Evolutionary conservation across 192 early-diverging fungal species (phyloP).

Genomic region (Linnemannia zychae): DNA sequence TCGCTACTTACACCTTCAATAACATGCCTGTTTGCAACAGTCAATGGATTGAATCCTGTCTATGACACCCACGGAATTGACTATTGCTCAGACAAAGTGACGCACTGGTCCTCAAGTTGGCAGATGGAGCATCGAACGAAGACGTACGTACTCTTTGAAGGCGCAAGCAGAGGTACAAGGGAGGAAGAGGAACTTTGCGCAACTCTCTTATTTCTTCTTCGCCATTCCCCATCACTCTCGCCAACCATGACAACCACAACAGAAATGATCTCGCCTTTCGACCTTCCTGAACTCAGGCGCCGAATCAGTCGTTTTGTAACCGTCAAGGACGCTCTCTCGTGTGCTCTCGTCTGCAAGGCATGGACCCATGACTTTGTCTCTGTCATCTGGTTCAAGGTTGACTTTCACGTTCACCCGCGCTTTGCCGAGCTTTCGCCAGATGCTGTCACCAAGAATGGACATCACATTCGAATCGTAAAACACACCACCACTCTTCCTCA

Average conservation of each 20-base stretch:
- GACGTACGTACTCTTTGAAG: too few species aligned
- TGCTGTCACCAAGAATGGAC: constrained; percentile 10
- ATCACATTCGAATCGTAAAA: constrained; percentile 11
- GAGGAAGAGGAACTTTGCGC: too few species aligned
- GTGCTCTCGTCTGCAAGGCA: constrained; percentile 8
- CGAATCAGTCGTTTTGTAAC: neutral
- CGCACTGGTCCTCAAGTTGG: too few species aligned
- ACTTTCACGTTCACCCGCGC: neutral
- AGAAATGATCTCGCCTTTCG: neutral
- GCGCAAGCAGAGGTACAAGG: too few species aligned
- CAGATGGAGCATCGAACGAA: too few species aligned
- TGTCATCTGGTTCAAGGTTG: constrained; percentile 17
- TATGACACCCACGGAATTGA: neutral
- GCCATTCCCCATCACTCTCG: neutral
- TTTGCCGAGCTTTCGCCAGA: neutral
- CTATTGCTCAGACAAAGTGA: too few species aligned
- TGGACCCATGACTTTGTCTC: constrained; percentile 3
- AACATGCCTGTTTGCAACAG: neutral
- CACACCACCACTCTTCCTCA: neutral
- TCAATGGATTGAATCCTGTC: neutral
- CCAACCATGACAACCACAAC: neutral
- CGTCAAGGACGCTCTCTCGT: neutral
- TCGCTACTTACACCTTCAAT: neutral
- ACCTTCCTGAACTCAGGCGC: neutral
- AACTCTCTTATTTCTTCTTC: too few species aligned